Base-by-base conservation (phyloP, 805 yeast species). In the Vanderwaltozyma tropicalis region DNA sequence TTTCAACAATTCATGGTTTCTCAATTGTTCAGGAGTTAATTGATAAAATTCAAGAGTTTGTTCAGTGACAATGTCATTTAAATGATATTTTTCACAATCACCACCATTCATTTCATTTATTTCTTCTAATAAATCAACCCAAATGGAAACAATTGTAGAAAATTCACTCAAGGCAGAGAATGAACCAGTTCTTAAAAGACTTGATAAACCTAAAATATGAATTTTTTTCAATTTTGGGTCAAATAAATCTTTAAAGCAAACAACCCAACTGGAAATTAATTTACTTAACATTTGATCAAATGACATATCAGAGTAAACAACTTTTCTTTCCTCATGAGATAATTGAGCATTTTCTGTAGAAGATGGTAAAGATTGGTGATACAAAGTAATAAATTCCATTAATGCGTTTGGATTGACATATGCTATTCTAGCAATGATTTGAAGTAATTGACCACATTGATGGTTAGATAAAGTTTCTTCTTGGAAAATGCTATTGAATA, bases 151-250 rank as follows among this genome's bases (percentile, higher is more conserved):
- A 5, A 73, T 55, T 10, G 64, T 47, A 3, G 54, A 52, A 19
- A 55, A 53, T 32, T 46, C 59, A n/a, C 52, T 44, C 34, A 62
- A 44, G 12, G 63, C 47, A 1, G 54, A 47, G 2, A 50, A 41
- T 18, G 53, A 43, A 2, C 64, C 64, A 1, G 69, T 60, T 21
- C 68, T 57, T 11, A 74, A 47, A 35, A 81, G 47, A 10, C 78
- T 61, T 3, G 80, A 62, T 8, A 82, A 55, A 0, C 84, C 92
- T 41, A 84, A 55, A 3, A 78, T 61, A 45, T 72, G 76, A 37
- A 80, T 62, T 57, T 89, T 89, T 43, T 81, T 75, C 46, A 76
- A 74, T 41, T 84, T 69, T 1, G 94, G 88, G 49, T 79, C 86
- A 30, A 80, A 82, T 40, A 83, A 71, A 41, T 74, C 73, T 21